Evolutionary conservation across 805 yeast species (phyloP).

Genomic region (Isabelozyma heimii): DNA sequence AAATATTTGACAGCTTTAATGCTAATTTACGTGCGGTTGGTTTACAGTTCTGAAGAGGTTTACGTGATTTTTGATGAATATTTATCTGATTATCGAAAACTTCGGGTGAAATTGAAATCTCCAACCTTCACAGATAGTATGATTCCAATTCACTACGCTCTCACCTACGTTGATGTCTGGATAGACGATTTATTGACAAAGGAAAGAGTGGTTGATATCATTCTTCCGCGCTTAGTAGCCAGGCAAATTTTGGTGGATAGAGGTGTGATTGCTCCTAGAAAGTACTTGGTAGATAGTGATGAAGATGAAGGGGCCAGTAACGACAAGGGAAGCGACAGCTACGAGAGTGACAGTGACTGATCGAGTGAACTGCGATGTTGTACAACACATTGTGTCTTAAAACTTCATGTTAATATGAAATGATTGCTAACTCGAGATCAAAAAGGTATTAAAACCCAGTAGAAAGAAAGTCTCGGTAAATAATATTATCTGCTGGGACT

Average conservation of each 20-base stretch:
- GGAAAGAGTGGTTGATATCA: slow-evolving; percentile 67
- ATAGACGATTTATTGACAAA: slow-evolving; percentile 57
- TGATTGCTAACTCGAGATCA: no score
- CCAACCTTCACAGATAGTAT: slow-evolving; percentile 17
- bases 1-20: slow-evolving; percentile 73
- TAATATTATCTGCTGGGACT: no score
- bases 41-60: slow-evolving; percentile 34
- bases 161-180: slow-evolving; percentile 67
- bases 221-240: slow-evolving; percentile 60
- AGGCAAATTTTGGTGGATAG: slow-evolving; percentile 41
- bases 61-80: slow-evolving; percentile 53
- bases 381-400: no score
- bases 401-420: no score
- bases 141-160: slow-evolving; percentile 30
- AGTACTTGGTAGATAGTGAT: slow-evolving; percentile 30
- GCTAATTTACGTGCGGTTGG: slow-evolving; percentile 60
- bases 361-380: neutral
- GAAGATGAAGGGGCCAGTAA: slow-evolving; percentile 12
- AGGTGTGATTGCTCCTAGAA: slow-evolving; percentile 38
- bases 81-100: slow-evolving; percentile 65
- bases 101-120: slow-evolving; percentile 40
- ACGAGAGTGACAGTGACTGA: slow-evolving; percentile 40
- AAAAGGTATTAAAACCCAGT: no score
- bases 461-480: no score
- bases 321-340: slow-evolving; percentile 12